phyloP scores from a whole-genome alignment of 495 filamentous ascomycete genomes.

The Trichoderma erinaceum region DNA sequence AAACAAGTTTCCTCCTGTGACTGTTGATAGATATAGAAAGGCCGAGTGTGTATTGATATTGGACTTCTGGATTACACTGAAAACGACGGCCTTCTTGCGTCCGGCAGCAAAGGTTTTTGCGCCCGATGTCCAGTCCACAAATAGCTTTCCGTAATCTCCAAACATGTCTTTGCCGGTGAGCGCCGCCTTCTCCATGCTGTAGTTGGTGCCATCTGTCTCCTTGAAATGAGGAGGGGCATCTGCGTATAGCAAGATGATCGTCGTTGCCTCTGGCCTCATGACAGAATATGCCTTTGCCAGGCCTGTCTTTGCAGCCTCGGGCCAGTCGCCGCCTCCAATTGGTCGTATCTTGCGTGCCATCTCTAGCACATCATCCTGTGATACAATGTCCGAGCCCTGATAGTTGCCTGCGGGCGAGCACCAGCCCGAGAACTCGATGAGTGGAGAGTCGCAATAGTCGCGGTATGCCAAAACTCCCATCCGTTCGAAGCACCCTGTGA shows the following conservation, averaged over 20 bases:
- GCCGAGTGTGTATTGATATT: conserved; percentile 19
- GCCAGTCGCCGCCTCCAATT: conserved; percentile 29
- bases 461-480: conserved; percentile 41
- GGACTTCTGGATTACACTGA: conserved; percentile 26
- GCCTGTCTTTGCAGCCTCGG: conserved; percentile 41
- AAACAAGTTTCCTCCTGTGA: conserved; percentile 37
- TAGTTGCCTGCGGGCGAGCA: neutral
- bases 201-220: conserved; percentile 19
- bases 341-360: conserved; percentile 17
- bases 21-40: conserved; percentile 33
- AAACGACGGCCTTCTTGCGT: conserved; percentile 35
- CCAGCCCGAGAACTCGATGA: conserved; percentile 43
- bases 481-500: conserved; percentile 39
- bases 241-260: conserved; percentile 41
- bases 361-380: conserved; percentile 21
- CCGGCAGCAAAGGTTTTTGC: conserved; percentile 24
- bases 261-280: conserved; percentile 40
- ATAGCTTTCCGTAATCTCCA: conserved; percentile 28
- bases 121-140: conserved; percentile 38
- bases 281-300: conserved; percentile 37
- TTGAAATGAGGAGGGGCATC: conserved; percentile 42
- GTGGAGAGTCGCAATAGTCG: conserved; percentile 31
- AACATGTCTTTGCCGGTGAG: conserved; percentile 22
- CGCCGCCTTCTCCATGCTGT: conserved; percentile 23
- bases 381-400: conserved; percentile 16